A percentile compares a stretch with the other conserved stretches of the same genome.
phyloP scores from a whole-genome alignment of 1,284 basidiomycete genomes.

The Thecaphora frezii region DNA sequence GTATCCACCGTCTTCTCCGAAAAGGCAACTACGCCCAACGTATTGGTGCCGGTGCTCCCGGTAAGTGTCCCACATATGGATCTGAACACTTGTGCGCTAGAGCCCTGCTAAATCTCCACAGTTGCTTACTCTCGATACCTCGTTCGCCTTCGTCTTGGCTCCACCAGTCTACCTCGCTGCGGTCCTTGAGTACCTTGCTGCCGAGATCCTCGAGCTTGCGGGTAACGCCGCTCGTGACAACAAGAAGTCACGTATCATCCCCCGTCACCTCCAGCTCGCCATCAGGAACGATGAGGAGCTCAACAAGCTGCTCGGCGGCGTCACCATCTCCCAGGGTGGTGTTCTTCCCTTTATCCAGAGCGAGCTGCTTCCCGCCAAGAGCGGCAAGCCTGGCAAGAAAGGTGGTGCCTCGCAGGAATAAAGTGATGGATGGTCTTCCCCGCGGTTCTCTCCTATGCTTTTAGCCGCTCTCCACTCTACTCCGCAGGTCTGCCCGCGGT shows the following conservation, averaged over 20 bases:
- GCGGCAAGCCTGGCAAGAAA: slow-evolving; percentile 63
- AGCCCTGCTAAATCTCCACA: no score
- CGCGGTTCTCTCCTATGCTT: background rate
- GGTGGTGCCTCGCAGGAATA: slow-evolving; percentile 57
- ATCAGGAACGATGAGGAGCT: slow-evolving; percentile 95
- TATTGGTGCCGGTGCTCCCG: slow-evolving; percentile 73
- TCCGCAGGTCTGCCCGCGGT: slow-evolving; percentile 5
- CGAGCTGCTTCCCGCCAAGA: slow-evolving; percentile 72
- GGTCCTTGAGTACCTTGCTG: slow-evolving; percentile 85
- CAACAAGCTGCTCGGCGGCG: slow-evolving; percentile 64
- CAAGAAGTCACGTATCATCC: slow-evolving; percentile 92
- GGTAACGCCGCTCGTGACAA: slow-evolving; percentile 97
- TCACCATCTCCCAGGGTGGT: slow-evolving; percentile 74
- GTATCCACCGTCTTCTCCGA: slow-evolving; percentile 92
- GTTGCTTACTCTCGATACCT: no score
- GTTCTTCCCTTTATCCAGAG: slow-evolving; percentile 91
- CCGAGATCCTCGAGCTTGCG: slow-evolving; percentile 87
- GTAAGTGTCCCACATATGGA: slow-evolving; percentile 65
- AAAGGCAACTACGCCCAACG: slow-evolving; percentile 81
- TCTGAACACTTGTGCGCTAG: no score
- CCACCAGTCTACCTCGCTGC: slow-evolving; percentile 79
- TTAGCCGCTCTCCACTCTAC: slow-evolving; percentile 21
- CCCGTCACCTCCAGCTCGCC: slow-evolving; percentile 86
- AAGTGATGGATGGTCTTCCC: background rate
- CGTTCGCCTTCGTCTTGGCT: slow-evolving; percentile 31